phyloP scores from a whole-genome alignment of 192 early-diverging fungal species.

The Linnemannia zychae region DNA sequence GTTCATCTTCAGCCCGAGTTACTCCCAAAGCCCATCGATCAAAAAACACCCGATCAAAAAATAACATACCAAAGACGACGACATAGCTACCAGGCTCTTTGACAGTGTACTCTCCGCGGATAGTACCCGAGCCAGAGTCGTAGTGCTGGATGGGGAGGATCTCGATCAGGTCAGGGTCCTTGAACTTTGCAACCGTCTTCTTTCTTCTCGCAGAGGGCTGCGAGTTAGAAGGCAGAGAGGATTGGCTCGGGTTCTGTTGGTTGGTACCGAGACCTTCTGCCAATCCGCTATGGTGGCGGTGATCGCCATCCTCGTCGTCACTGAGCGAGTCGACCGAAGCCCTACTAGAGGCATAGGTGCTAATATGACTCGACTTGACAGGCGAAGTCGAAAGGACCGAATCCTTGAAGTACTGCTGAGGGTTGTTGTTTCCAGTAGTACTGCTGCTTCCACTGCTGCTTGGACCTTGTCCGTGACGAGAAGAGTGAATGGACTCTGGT shows the following conservation, averaged over 20 bases:
- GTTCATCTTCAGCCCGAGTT: background rate
- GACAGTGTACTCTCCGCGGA: constrained; percentile 83
- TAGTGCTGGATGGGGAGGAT: constrained; percentile 89
- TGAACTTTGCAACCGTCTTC: constrained; percentile 61
- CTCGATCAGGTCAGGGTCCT: constrained; percentile 78
- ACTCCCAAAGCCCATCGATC: background rate
- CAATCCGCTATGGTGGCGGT: background rate
- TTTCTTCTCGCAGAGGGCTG: constrained; percentile 51
- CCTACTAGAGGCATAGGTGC: constrained; percentile 56
- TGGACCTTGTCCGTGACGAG: background rate
- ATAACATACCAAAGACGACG: constrained; percentile 77
- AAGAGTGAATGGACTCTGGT: constrained; percentile 32
- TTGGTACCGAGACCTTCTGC: constrained; percentile 16
- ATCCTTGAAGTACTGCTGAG: constrained; percentile 11
- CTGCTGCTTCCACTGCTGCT: constrained; percentile 14
- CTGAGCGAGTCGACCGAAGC: constrained; percentile 29
- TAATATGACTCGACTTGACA: constrained; percentile 30
- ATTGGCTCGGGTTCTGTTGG: constrained; percentile 28
- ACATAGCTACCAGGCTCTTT: constrained; percentile 85
- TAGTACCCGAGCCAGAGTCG: constrained; percentile 84
- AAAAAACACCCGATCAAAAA: too few relatives aligned
- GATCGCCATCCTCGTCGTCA: constrained; percentile 48
- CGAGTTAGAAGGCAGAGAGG: constrained; percentile 44
- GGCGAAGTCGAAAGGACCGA: constrained; percentile 35
- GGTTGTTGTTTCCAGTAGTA: background rate